These are phyloP conservation scores for Cyanidiococcus yangmingshanensis DNA, from an alignment of 23 red algal species.

Conservation along the genomic window DNA sequence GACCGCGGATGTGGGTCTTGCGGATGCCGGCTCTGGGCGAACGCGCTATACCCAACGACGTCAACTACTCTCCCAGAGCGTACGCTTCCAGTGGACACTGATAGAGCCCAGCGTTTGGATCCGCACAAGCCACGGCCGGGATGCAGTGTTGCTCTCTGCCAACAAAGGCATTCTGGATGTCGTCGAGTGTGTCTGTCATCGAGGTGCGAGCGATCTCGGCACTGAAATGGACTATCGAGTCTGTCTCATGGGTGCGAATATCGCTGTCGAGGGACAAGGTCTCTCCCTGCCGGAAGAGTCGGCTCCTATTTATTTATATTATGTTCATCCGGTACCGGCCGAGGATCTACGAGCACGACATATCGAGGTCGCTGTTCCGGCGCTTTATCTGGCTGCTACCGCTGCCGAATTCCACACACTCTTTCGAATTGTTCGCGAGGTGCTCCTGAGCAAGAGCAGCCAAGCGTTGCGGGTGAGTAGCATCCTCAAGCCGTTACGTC, in stretches of 20 bases:
- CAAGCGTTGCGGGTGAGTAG: conserved; percentile 4
- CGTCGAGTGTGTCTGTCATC: conserved; percentile 10
- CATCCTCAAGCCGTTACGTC: background rate
- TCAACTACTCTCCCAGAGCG: conserved; percentile 8
- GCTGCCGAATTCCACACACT: conserved; percentile 16
- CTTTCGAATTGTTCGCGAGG: background rate
- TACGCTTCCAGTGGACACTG: background rate
- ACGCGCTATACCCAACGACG: conserved; percentile 1
- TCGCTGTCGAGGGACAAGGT: background rate
- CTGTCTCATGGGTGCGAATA: background rate
- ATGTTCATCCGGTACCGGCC: background rate
- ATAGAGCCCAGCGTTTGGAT: background rate
- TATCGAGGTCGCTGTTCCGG: conserved; percentile 1
- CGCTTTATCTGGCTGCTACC: background rate
- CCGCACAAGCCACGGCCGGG: background rate
- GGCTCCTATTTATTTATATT: background rate
- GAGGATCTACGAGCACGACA: conserved; percentile 8
- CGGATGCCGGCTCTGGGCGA: background rate
- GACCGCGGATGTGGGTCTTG: background rate
- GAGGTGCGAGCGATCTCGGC: background rate
- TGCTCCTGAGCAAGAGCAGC: background rate
- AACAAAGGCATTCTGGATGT: conserved; percentile 1
- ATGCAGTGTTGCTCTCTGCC: background rate
- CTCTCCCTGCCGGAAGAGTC: background rate
- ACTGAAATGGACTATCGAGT: conserved; percentile 16